Percentiles rank a stretch among this genome's conserved stretches.
Conservation (phyloP, 2,329 filamentous ascomycete genomes). For the Microsporum canis region DNA sequence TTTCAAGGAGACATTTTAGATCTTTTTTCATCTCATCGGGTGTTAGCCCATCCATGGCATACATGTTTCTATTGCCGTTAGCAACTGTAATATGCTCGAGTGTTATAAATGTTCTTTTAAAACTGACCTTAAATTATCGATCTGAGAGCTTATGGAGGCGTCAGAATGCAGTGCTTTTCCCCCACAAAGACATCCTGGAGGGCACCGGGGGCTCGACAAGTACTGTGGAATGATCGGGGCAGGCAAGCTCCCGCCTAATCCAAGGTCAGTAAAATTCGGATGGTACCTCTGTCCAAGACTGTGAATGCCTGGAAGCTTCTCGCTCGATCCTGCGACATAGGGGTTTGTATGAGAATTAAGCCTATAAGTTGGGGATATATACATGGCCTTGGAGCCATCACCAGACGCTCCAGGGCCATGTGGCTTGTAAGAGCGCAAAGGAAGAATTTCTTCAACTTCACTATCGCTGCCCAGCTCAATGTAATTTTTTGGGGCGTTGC, state of each 20-base stretch:
- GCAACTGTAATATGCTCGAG: not conserved
- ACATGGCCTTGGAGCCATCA: not conserved
- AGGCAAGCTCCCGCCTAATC: not conserved
- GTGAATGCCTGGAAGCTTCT: not conserved
- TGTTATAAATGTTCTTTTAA: not conserved
- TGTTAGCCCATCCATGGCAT: not conserved
- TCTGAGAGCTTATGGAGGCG: not conserved
- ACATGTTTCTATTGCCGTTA: not conserved
- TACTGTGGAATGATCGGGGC: not conserved
- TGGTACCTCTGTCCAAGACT: not conserved
- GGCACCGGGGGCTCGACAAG: not conserved
- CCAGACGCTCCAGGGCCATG: not conserved
- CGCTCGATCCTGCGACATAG: not conserved
- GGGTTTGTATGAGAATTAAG: not conserved
- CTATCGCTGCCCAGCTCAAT: slow-evolving; percentile 12
- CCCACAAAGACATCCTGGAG: not conserved
- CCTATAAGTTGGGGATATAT: not conserved
- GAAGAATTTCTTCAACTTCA: slow-evolving; percentile 6
- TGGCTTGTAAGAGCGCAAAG: too few species aligned
- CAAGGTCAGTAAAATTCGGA: not conserved
- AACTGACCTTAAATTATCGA: not conserved
- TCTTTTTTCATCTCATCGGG: slow-evolving; percentile 44
- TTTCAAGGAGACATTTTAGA: slow-evolving; percentile 57
- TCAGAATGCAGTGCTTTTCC: not conserved
- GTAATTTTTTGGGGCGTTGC: not conserved